Base-by-base conservation (phyloP, 352 stramenopile genomes). In the Aphanomyces stellatus region DNA sequence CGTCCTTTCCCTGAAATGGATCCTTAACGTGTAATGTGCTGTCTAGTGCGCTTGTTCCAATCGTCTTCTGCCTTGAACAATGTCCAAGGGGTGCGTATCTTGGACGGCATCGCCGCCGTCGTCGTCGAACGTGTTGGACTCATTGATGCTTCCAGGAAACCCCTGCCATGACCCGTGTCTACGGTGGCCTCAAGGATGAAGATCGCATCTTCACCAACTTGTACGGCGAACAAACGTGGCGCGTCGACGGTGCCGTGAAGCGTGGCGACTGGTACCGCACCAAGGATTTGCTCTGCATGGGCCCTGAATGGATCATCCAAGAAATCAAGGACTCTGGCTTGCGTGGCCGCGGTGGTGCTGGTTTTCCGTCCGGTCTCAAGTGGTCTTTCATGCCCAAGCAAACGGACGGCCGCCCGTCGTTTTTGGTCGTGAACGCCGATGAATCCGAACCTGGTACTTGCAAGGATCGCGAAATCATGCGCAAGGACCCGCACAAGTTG, bases 311-410 rank as follows among this genome's bases (percentile, higher is more conserved):
- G 95, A 99, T 99, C 75, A 91, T 99, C 46, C 92, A 99, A 76
- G 97, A 99, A 78, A 98, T 99, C 66, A 99, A 99, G 82, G 93
- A 99, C 72, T 98, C 91, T 28, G 97, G 97, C 27, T 81, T 99
- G 11, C 92, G 97, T 55, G 97, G 97, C 69, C 92, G 97, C 51
- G 97, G 97, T 48, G 97, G 97, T 41, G 97, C 97, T 46, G 97
- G 97, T 5, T 99, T 99, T 76, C 97, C 97, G 10, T 99, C 95
- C 0, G 97, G 97, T 15, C 83, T 99, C 49, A 99, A 99, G 88
- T 99, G 97, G 97, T 98, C 85, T 55, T 99, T 99, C 82, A 99
- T 99, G 97, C 97, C 97, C 72, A 99, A 99, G 88, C 76, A 93
- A 71, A 96, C 85, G n/a, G 97, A 99, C 76, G 97, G 97, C 25